These are phyloP conservation scores for Glycyrrhiza uralensis DNA, from an alignment of 306 rosid genomes.

Conservation along the genomic window DNA sequence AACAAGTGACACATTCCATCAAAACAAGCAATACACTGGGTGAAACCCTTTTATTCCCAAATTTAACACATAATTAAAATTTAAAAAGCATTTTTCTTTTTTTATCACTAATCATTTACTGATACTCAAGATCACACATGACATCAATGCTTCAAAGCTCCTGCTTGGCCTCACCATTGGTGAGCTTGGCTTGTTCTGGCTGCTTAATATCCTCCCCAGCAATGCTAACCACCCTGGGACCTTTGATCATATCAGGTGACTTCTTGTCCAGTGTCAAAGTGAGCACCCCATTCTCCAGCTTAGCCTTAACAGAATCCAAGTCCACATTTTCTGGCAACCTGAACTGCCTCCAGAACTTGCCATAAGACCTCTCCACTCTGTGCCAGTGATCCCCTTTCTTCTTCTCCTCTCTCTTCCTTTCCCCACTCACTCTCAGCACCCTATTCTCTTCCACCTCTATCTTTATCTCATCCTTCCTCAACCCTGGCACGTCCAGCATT, in stretches of 20 bases:
- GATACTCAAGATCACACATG: not conserved
- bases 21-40: not conserved
- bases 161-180: constrained; percentile 34
- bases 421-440: constrained; percentile 63
- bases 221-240: constrained; percentile 52
- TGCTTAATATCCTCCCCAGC: constrained; percentile 37
- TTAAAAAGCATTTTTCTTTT: not conserved
- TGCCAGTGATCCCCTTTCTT: constrained; percentile 64
- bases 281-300: constrained; percentile 61
- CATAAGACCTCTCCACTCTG: constrained; percentile 55
- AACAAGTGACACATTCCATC: not conserved
- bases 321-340: constrained; percentile 58
- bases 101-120: not conserved
- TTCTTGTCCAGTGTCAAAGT: constrained; percentile 49
- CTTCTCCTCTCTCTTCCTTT: constrained; percentile 55
- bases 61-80: not conserved
- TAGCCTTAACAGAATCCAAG: constrained; percentile 56
- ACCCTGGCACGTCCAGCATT: constrained; percentile 63
- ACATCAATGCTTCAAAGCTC: constrained; percentile 40
- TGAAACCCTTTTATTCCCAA: constrained; percentile 29
- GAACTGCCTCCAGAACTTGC: constrained; percentile 72
- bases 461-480: constrained; percentile 54
- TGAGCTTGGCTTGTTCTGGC: constrained; percentile 6
- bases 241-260: constrained; percentile 57
- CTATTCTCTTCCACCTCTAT: constrained; percentile 60